phyloP scores from a whole-genome alignment of 2,329 filamentous ascomycete genomes.

The Ophiostoma sp. region DNA sequence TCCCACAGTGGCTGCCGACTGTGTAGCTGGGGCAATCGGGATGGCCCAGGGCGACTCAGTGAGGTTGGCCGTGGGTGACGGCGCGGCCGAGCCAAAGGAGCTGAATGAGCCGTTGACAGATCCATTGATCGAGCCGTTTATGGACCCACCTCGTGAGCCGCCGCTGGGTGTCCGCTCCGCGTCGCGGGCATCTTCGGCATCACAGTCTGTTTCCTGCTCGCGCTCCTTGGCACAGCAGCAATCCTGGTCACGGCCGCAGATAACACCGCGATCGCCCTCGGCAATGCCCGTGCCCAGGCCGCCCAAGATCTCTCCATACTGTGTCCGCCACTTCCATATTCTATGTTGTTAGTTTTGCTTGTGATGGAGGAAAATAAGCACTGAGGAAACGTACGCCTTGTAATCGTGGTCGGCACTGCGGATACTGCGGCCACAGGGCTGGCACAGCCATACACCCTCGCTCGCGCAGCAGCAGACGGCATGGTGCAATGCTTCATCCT shows the following conservation, averaged over 20 bases:
- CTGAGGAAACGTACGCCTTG: conserved; percentile 42
- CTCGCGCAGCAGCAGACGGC: conserved; percentile 50
- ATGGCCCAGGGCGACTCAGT: conserved; percentile 23
- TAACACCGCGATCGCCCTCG: conserved; percentile 80
- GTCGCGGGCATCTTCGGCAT: conserved; percentile 65
- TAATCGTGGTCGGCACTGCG: conserved; percentile 56
- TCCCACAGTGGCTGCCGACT: conserved; percentile 25
- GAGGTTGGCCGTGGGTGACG: conserved; percentile 18
- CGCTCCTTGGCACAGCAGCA: conserved; percentile 74
- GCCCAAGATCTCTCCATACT: conserved; percentile 74
- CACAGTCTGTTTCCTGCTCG: conserved; percentile 80
- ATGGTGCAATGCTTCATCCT: conserved; percentile 52
- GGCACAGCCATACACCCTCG: conserved; percentile 74
- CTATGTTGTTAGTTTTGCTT: conserved; percentile 34
- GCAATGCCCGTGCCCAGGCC: conserved; percentile 82
- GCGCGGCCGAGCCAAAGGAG: conserved; percentile 19
- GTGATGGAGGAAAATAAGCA: background rate
- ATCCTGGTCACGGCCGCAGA: conserved; percentile 70
- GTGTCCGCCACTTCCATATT: conserved; percentile 84
- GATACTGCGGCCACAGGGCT: conserved; percentile 72
- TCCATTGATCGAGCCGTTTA: conserved; percentile 17
- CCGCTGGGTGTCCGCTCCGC: conserved; percentile 31
- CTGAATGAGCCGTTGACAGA: conserved; percentile 22
- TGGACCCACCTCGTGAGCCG: conserved; percentile 21
- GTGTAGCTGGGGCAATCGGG: conserved; percentile 26